Evolutionary conservation across 140 eudicot genomes (phyloP), one percentile per base, ranked within the genome.

Genomic region (Bidens hawaiensis): DNA sequence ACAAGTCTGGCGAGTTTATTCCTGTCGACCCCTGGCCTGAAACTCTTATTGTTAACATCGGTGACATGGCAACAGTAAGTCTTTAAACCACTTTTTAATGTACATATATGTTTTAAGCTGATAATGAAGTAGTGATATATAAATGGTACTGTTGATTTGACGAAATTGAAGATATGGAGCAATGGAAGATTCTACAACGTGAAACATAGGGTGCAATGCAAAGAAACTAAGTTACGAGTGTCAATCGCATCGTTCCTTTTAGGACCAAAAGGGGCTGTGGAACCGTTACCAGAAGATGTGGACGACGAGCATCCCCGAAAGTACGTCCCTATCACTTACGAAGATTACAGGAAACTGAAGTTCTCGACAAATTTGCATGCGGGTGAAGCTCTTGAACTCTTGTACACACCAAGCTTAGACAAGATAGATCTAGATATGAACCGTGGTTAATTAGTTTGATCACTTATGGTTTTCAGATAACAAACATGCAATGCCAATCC

Each of bases 1-100:
- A 62, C 58, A 71, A 62, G 40, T 62, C 79, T 0, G 79, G 70
- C 2, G 13, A 56, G 5, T 70, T 71, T 1, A 7, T 62, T 2
- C 25, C 82, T 0, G 58, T 80, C 10, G 68, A 71, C 36, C 82
- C 82, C 28, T 71, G 78, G 73, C 85, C 79, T 0, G 68, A 69
- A 23, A 76, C 82, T 68, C 82, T 80, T 66, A 19, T 69, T 15
- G 83, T 81, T 36, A 81, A 77, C 46, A 64, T 81, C 11, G 87
- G 87, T 10, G 83, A 81, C 63, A 66, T 77, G 38, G 82, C 72
- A 36, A 41, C 66, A 23, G 85, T 80, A 38, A 6, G 64, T 61
- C 38, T 38, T 26, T 2, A 40, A 54, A 54, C 64, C 49, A 26
- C 12, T 9, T 38, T 38, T 38, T 38, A 38, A 38, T n/a, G n/a